Evolutionary conservation across 345 rosid species (phyloP).

Genomic region (Brassica napus): Da-Ae NC_063435.1:10636501-10637000

Average conservation of each 20-base stretch:
- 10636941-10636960: slow-evolving; percentile 87
- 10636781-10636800: background rate
- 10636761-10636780: background rate
- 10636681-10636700: too few relatives aligned
- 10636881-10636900: slow-evolving; percentile 84
- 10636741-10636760: slow-evolving; percentile 35
- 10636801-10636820: slow-evolving; percentile 22
- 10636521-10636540: too few relatives aligned
- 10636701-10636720: background rate
- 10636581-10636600: background rate
- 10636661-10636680: too few relatives aligned
- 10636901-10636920: slow-evolving; percentile 86
- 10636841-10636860: background rate
- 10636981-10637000: slow-evolving; percentile 87
- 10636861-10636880: background rate
- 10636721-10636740: slow-evolving; percentile 30
- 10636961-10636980: slow-evolving; percentile 89
- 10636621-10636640: background rate
- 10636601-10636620: background rate
- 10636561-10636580: too few relatives aligned
- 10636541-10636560: too few relatives aligned
- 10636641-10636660: background rate
- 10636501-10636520: too few relatives aligned
- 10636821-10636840: background rate
- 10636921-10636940: slow-evolving; percentile 87